Evolutionary conservation across 768 basidiomycete genomes (phyloP), one percentile per base, ranked within the genome.

Genomic region (Hydnomerulius pinastri): DNA sequence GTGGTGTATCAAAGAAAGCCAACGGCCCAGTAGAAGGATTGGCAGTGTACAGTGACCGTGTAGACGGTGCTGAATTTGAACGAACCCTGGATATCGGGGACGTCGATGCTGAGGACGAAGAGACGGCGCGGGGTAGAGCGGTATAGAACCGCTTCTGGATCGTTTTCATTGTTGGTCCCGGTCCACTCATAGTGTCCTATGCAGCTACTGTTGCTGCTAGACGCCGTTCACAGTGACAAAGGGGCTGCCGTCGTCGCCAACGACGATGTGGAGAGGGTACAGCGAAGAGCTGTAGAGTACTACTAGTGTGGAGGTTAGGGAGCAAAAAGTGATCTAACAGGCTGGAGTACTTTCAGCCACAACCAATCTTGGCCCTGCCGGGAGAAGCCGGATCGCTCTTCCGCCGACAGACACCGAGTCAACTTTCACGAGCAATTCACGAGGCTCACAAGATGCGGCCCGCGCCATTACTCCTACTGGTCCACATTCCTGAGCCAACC

Each of bases 141-240:
- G 70, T 72, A 56, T 72, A 78, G 36, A 82, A 64, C n/a, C 78
- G 75, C 58, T 79, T 82, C 54, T 76, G 76, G 21, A 79, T 72
- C 21, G 74, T 73, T 68, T 75, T 75, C 71, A 77, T 78, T 55
- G 76, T 70, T 41, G 70, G 64, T 17, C 70, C 67, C 2, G 71
- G 71, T 43, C 69, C 57, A 29, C 65, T 66, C 72, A 74, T 74
- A 15, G 48, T 52, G 15, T n/a, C 20, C 15, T 36, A 44, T 20
- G 0, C n/a, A 17, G n/a, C 39, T 15, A 41, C n/a, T n/a, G 17
- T 10, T 2, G 40, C 4, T 50, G 23, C 38, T n/a, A 33, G 11
- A 37, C 47, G 39, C 43, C 24, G 35, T 6, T 36, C 42, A 44
- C 20, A 4, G 21, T 29, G 27, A 17, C 9, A 23, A 21, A 37